phyloP scores from a whole-genome alignment of 2,329 filamentous ascomycete species.

The Dothidotthia symphoricarpi region DNA sequence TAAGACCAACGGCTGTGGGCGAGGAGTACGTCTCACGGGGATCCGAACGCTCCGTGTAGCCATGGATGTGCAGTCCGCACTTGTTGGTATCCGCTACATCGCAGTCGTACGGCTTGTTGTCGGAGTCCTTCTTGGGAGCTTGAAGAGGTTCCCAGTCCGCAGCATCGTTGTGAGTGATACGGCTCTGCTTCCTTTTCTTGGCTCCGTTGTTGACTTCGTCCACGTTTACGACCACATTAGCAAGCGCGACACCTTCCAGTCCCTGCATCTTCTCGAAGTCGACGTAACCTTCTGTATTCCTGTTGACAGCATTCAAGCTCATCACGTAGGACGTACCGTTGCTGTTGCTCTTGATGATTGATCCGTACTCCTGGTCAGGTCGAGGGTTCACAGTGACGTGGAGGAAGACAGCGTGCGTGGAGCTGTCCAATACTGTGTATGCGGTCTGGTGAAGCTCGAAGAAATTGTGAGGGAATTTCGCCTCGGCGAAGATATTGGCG shows the following conservation, averaged over 20 bases:
- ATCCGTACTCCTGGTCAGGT: constrained; percentile 69
- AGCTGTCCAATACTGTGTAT: constrained; percentile 93
- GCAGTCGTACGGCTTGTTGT: constrained; percentile 72
- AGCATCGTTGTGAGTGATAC: constrained; percentile 96
- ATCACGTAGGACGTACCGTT: constrained; percentile 95
- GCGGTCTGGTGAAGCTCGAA: constrained; percentile 72
- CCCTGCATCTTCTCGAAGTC: constrained; percentile 96
- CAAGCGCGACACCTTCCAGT: constrained; percentile 83
- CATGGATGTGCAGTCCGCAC: constrained; percentile 89
- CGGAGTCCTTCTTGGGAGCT: constrained; percentile 68
- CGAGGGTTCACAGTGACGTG: constrained; percentile 78
- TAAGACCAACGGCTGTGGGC: constrained; percentile 79
- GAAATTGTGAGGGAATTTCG: constrained; percentile 83
- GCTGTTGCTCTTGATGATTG: constrained; percentile 96
- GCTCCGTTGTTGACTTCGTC: constrained; percentile 61
- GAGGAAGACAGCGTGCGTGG: constrained; percentile 89
- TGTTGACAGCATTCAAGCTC: constrained; percentile 77
- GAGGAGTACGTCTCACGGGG: constrained; percentile 84
- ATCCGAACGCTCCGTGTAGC: constrained; percentile 87
- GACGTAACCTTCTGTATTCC: constrained; percentile 72
- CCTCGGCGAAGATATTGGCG: constrained; percentile 75
- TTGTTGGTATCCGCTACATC: constrained; percentile 57
- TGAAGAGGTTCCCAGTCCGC: constrained; percentile 77
- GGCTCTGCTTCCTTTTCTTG: constrained; percentile 78
- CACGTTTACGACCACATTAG: constrained; percentile 79